Evolutionary conservation across 345 rosid species (phyloP), one percentile per base, ranked within the genome.

Genomic region (Cardiospermum halicacabum): DNA sequence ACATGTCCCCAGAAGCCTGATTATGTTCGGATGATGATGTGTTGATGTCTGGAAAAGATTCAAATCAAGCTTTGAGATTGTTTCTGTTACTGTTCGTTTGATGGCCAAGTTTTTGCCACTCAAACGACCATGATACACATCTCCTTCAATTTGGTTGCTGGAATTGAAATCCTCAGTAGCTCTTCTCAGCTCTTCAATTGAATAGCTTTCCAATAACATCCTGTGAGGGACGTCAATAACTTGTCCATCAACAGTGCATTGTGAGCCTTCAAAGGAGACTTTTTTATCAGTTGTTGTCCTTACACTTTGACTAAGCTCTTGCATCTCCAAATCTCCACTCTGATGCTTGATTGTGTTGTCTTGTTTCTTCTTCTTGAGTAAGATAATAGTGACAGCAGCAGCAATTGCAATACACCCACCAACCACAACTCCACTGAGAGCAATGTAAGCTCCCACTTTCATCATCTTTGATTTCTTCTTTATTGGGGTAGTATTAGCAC

Each of bases 261-360:
- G 91, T 8, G 89, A 92, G 36, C 91, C 94, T 30, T 85, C 96
- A 15, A 89, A 89, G 0, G 97, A 89, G 24, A 88, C 82, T 74
- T 89, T 89, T 81, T 92, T 92, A 67, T 89, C 89, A 37, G 93
- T 88, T 1, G 87, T 78, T 37, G 97, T 89, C 66, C 93, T 71
- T 74, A 88, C 82, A 66, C 96, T 92, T 60, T 82, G 77, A 56
- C 82, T 82, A 32, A 84, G 93, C 78, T 88, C 93, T 62, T 86
- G 84, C 25, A 86, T 75, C 82, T 92, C 96, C 69, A 77, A 43
- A 67, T 88, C 83, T 27, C 66, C 67, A 0, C 68, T 73, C 60
- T 78, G 21, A 5, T 62, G 27, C 16, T 56, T 16, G 4, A 47
- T 4, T 16, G 69, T 67, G 24, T n/a, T n/a, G n/a, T 48, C 65